phyloP scores from a whole-genome alignment of 2,329 filamentous ascomycete species.

The Dothiorella sarmentorum region DNA sequence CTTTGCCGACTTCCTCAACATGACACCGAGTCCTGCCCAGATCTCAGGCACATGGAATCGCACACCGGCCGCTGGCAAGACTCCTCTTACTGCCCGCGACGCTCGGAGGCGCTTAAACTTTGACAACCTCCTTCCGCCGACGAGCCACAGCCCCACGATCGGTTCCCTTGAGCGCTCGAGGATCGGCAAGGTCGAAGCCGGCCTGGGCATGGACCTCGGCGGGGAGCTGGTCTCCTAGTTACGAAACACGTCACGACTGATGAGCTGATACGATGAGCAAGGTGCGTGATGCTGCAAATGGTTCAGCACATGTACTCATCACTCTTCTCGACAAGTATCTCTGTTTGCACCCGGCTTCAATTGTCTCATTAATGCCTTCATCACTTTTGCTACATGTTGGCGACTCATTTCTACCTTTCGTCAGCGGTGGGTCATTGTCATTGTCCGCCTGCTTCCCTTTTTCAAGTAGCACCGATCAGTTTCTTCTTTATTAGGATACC shows the following conservation, averaged over 20 bases:
- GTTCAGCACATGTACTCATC: background rate
- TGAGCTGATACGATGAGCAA: constrained; percentile 1
- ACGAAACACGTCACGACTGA: constrained; percentile 19
- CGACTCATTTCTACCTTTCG: background rate
- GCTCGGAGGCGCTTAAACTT: constrained; percentile 78
- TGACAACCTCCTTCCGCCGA: constrained; percentile 65
- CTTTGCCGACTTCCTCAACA: constrained; percentile 95
- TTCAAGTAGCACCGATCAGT: background rate
- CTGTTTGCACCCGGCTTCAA: background rate
- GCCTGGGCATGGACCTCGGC: constrained; percentile 63
- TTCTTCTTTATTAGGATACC: constrained; percentile 12
- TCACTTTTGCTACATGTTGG: background rate
- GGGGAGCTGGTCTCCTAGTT: constrained; percentile 56
- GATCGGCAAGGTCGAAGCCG: constrained; percentile 45
- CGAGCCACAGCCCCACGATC: constrained; percentile 43
- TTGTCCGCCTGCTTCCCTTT: background rate
- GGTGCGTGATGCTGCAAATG: background rate
- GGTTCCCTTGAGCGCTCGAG: constrained; percentile 26
- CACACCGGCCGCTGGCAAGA: constrained; percentile 60
- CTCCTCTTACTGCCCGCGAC: constrained; percentile 65
- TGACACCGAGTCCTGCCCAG: constrained; percentile 92
- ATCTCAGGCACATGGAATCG: constrained; percentile 63
- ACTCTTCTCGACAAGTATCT: background rate
- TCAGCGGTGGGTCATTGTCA: background rate
- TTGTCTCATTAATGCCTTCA: constrained; percentile 5